phyloP scores from a whole-genome alignment of 371 early-diverging fungal genomes.

The Synchytrium microbalum region DNA sequence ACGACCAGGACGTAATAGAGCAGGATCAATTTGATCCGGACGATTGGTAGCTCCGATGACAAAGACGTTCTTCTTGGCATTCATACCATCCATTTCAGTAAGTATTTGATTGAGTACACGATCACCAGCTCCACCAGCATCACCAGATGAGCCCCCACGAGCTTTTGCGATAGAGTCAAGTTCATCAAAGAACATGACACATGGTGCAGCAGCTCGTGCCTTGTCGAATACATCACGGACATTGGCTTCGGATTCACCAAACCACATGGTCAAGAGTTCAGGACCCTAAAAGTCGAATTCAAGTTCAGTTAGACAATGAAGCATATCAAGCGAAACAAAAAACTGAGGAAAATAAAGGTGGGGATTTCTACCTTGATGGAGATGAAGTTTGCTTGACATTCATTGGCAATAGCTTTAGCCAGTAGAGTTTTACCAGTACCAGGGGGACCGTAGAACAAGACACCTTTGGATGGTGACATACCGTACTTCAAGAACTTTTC shows the following conservation, averaged over 20 bases:
- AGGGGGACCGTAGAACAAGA: slow-evolving; percentile 99
- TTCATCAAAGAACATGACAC: slow-evolving; percentile 99
- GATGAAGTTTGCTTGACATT: slow-evolving; percentile 99
- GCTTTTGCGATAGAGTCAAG: slow-evolving; percentile 99
- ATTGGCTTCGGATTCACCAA: slow-evolving; percentile 99
- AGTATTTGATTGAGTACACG: slow-evolving; percentile 99
- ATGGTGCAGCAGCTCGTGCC: slow-evolving; percentile 98
- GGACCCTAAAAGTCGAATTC: slow-evolving; percentile 66
- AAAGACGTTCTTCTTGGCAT: slow-evolving; percentile 99
- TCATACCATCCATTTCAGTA: slow-evolving; percentile 99
- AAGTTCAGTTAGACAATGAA: background rate
- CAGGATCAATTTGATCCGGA: slow-evolving; percentile 95
- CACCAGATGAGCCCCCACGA: slow-evolving; percentile 67
- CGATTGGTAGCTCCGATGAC: slow-evolving; percentile 99
- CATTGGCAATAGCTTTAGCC: slow-evolving; percentile 99
- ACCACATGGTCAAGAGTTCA: slow-evolving; percentile 99
- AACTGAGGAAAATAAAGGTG: background rate
- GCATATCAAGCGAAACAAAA: background rate
- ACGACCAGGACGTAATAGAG: slow-evolving; percentile 97
- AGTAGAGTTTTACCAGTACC: slow-evolving; percentile 99
- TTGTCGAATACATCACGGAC: slow-evolving; percentile 99
- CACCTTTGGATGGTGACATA: slow-evolving; percentile 99
- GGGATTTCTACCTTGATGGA: slow-evolving; percentile 78
- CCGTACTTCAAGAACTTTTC: slow-evolving; percentile 99
- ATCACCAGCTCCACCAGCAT: slow-evolving; percentile 96